Conservation (phyloP, 768 basidiomycete species). For the Lactarius akahatsu region DNA sequence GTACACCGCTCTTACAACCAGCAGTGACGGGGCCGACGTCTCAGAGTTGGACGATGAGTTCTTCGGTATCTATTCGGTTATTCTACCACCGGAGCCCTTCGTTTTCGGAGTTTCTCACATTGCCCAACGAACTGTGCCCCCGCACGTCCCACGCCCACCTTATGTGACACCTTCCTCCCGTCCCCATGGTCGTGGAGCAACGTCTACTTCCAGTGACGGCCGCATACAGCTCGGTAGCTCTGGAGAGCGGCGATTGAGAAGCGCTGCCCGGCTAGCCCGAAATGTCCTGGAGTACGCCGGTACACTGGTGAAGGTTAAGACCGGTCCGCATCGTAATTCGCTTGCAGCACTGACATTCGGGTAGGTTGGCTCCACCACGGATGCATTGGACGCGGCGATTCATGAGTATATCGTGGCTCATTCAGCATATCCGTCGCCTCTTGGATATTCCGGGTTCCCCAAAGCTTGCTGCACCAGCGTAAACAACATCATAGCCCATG, state of each 20-base stretch:
- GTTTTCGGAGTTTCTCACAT: conserved; percentile 68
- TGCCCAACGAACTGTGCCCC: conserved; percentile 52
- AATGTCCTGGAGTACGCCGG: conserved; percentile 27
- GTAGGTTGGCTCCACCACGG: conserved; percentile 72
- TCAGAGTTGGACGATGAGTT: neutral
- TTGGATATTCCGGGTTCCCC: conserved; percentile 74
- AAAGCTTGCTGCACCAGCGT: conserved; percentile 83
- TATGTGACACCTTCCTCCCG: conserved; percentile 42
- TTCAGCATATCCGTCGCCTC: conserved; percentile 84
- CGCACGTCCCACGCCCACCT: conserved; percentile 50
- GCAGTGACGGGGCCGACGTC: neutral
- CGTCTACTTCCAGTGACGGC: conserved; percentile 11
- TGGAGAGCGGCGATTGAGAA: conserved; percentile 20
- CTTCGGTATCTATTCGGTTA: conserved; percentile 57
- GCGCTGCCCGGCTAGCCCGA: conserved; percentile 23
- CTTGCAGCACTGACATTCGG: conserved; percentile 11
- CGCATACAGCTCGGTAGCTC: conserved; percentile 21
- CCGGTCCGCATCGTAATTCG: neutral
- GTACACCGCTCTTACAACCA: neutral
- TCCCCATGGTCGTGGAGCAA: neutral
- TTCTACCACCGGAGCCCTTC: conserved; percentile 66
- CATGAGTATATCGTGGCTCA: conserved; percentile 68
- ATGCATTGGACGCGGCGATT: conserved; percentile 66
- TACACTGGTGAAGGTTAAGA: conserved; percentile 26
- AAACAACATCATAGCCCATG: conserved; percentile 85